Conservation (phyloP, 2,329 filamentous ascomycete species). For the Mycogone perniciosa region DNA sequence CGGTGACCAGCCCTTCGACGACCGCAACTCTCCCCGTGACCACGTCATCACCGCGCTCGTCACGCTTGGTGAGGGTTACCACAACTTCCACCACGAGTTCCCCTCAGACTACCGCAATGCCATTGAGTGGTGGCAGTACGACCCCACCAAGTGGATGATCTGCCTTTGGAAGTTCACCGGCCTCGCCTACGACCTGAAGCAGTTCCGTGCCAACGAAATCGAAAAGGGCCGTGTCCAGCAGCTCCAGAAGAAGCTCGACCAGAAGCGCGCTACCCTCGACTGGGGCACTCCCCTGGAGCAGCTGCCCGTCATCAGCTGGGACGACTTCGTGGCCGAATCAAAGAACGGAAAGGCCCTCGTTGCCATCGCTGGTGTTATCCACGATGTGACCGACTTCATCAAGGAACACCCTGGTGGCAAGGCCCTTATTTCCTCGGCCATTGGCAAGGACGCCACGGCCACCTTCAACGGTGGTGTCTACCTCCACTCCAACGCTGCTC, state of each 20-base stretch:
- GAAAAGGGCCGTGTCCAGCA: conserved; percentile 88
- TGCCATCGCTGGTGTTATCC: conserved; percentile 76
- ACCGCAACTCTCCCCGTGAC: conserved; percentile 85
- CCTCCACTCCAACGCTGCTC: conserved; percentile 81
- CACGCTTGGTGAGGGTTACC: conserved; percentile 83
- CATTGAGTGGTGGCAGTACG: conserved; percentile 85
- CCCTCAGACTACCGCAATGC: conserved; percentile 90
- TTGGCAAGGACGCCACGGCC: conserved; percentile 83
- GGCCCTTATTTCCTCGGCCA: conserved; percentile 73
- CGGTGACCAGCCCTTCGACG: conserved; percentile 86
- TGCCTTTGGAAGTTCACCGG: conserved; percentile 78
- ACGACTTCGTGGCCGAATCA: conserved; percentile 72
- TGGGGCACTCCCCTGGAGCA: conserved; percentile 83
- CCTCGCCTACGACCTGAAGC: conserved; percentile 79
- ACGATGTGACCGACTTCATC: conserved; percentile 79
- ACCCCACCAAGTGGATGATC: conserved; percentile 87
- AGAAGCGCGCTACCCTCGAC: conserved; percentile 74
- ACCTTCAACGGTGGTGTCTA: conserved; percentile 92
- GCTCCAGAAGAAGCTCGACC: conserved; percentile 86
- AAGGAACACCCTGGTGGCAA: conserved; percentile 87
- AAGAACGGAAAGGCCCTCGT: conserved; percentile 71
- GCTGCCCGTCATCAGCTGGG: conserved; percentile 80
- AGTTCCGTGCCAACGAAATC: conserved; percentile 87
- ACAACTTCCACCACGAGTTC: conserved; percentile 96
- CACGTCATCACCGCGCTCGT: conserved; percentile 80